Base-by-base conservation (phyloP, 139 green algal species). In the Coelastrella sp. region DNA sequence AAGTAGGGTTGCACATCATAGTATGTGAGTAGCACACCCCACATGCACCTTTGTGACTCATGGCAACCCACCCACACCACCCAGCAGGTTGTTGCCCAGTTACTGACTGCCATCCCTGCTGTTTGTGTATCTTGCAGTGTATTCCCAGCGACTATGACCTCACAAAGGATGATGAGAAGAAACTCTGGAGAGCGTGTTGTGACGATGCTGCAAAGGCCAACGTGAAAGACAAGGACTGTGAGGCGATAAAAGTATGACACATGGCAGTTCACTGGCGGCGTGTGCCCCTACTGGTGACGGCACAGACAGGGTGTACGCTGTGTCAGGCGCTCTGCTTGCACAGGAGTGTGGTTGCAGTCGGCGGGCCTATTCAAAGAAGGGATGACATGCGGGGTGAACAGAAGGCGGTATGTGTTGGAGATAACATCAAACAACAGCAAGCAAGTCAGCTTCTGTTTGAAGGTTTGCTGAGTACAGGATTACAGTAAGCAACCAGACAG, bases 201-300 rank as follows among this genome's bases (percentile, higher is more conserved):
- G 7, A 58, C 19, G 83, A 88, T 54, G 83, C 83, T 22, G 56
- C 60, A 14, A 80, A 60, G 68, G 47, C 66, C 0, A 57, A 80
- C 68, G 20, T 68, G 8, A 73, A 88, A 8, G 83, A 88, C 68
- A 54, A 56, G 7, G 83, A 88, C 83, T 88, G 83, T 58, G 74
- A 57, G n/a, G 17, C 22, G 6, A 57, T 58, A 14, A 80, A 80
- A 19, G 22, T 57, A 5, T 58, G 74, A 80, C 16, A 80, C n/a
- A 13, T 32, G 4, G 7, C 61, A 68, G 10, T 7, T 10, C 61
- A 17, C 61, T 68, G 61, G 7, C 7, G 61, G 61, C 61, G 61
- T 17, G 7, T 68, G 10, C 61, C 10, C 7, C 61, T 68, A 10
- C 61, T 68, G 61, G 7, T 68, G 7, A 68, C 7, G 61, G 61